Evolutionary conservation across 805 yeast genomes (phyloP), one percentile per base, ranked within the genome.

Genomic region (Jamesozyma piceae): DNA sequence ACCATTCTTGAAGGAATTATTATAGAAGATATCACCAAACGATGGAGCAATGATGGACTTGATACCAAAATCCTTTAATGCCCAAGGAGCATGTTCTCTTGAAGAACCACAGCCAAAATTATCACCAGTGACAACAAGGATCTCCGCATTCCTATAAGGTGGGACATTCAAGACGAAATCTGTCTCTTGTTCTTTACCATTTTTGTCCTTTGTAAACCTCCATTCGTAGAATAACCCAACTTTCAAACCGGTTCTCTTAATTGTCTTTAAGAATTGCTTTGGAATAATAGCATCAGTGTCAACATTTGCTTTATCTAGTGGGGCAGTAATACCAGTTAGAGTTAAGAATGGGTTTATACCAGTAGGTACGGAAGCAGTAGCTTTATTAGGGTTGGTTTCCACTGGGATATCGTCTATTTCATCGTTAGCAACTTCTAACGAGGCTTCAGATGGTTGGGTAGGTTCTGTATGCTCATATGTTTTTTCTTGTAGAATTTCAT

Each of bases 71-170:
- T 92, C 98, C 58, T 88, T 89, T 52, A 92, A 74, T 2, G 98
- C 97, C 98, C 98, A 92, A 45, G 98, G 97, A 28, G 98, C 98
- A 60, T 92, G 98, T 67, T 92, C 98, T 75, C 98, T 86, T 2
- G 97, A 89, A 33, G 97, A 89, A 58, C 98, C 98, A 72, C 98
- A 92, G 52, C 98, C 98, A 62, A 92, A 92, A 73, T 92, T 92
- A 62, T 86, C 95, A 64, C 98, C 98, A 35, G 94, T 79, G 46
- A 88, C 95, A 53, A 90, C 82, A 51, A 92, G 71, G 53, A 90
- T 81, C 65, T 83, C 80, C 18, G 97, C 82, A 20, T 73, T 57
- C 51, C 80, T 77, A 73, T 79, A 90, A 41, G 96, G 95, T 43
- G 73, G 82, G 40, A 78, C 85, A 64, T 92, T 92, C 54, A 92